Evolutionary conservation across 345 rosid genomes (phyloP).

Genomic region (Mangifera indica): DNA sequence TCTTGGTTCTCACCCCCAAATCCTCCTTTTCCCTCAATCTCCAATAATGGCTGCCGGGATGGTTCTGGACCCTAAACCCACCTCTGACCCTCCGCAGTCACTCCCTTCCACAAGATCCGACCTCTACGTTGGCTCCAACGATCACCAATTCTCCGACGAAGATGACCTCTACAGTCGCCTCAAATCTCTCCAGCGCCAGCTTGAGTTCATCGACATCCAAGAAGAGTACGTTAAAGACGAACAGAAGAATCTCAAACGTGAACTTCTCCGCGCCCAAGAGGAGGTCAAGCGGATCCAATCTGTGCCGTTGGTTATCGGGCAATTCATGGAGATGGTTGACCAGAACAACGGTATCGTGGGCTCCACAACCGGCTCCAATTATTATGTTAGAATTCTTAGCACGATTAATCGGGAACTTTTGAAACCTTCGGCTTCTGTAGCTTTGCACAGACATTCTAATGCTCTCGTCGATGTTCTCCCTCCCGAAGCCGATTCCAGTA

Average conservation of each 20-base stretch:
- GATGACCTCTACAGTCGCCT: constrained; percentile 84
- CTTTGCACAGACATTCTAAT: constrained; percentile 93
- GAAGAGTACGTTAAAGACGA: constrained; percentile 97
- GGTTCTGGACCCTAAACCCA: constrained; percentile 57
- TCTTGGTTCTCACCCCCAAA: constrained; percentile 15
- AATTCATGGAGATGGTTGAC: constrained; percentile 99
- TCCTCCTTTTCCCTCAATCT: not conserved
- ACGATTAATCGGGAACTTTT: constrained; percentile 86
- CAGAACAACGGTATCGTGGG: constrained; percentile 98
- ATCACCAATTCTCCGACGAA: constrained; percentile 44
- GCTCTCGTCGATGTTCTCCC: constrained; percentile 97
- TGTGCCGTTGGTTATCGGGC: constrained; percentile 92
- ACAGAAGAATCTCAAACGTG: constrained; percentile 90
- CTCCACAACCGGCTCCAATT: constrained; percentile 98
- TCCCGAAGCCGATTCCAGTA: constrained; percentile 97
- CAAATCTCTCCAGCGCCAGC: constrained; percentile 75
- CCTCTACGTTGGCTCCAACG: constrained; percentile 17
- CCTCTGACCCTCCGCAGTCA: constrained; percentile 26
- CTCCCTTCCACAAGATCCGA: constrained; percentile 25
- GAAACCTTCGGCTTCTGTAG: constrained; percentile 98
- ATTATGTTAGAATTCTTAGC: constrained; percentile 88
- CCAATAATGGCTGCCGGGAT: constrained; percentile 50
- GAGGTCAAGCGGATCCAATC: constrained; percentile 98
- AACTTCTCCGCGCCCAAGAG: constrained; percentile 88
- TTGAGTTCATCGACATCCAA: constrained; percentile 90